These are phyloP conservation scores for Aspergillus vadensis DNA, from an alignment of 2,329 filamentous ascomycete genomes.

Conservation along the genomic window DNA sequence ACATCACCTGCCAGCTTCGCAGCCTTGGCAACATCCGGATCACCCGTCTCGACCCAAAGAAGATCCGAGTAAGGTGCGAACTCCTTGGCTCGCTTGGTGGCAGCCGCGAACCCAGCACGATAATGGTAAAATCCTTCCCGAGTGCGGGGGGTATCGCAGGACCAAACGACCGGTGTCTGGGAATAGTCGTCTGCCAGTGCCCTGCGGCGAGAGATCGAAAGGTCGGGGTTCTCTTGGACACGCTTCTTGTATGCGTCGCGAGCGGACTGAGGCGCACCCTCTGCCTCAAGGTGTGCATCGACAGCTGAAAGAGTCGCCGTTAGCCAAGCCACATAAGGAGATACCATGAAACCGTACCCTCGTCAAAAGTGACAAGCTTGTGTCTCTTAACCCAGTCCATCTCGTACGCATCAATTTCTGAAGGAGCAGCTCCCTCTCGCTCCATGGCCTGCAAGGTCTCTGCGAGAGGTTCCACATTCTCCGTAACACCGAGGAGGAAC, in stretches of 20 bases:
- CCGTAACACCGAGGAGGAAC: slow-evolving; percentile 86
- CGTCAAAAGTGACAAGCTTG: slow-evolving; percentile 85
- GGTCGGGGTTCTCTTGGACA: slow-evolving; percentile 65
- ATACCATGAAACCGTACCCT: slow-evolving; percentile 50
- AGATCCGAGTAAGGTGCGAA: slow-evolving; percentile 93
- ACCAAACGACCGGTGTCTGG: slow-evolving; percentile 73
- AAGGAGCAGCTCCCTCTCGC: slow-evolving; percentile 69
- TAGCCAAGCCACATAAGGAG: slow-evolving; percentile 8
- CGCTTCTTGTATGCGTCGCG: slow-evolving; percentile 68
- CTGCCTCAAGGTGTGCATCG: slow-evolving; percentile 68
- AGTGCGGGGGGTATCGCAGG: slow-evolving; percentile 88
- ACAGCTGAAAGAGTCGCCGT: slow-evolving; percentile 58
- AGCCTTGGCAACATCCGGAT: slow-evolving; percentile 79
- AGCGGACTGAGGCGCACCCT: slow-evolving; percentile 64
- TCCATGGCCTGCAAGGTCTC: slow-evolving; percentile 93
- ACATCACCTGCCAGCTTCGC: slow-evolving; percentile 75
- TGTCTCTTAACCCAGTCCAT: slow-evolving; percentile 84
- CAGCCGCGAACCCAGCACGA: slow-evolving; percentile 74
- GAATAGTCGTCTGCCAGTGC: slow-evolving; percentile 69
- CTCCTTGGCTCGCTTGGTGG: slow-evolving; percentile 88
- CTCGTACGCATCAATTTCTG: slow-evolving; percentile 84
- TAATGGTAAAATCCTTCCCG: slow-evolving; percentile 68
- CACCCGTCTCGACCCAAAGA: slow-evolving; percentile 94
- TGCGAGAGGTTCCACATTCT: slow-evolving; percentile 76
- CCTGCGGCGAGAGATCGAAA: slow-evolving; percentile 77